phyloP scores from a whole-genome alignment of 1,284 basidiomycete genomes.

The Ceraceosorus guamensis region DNA sequence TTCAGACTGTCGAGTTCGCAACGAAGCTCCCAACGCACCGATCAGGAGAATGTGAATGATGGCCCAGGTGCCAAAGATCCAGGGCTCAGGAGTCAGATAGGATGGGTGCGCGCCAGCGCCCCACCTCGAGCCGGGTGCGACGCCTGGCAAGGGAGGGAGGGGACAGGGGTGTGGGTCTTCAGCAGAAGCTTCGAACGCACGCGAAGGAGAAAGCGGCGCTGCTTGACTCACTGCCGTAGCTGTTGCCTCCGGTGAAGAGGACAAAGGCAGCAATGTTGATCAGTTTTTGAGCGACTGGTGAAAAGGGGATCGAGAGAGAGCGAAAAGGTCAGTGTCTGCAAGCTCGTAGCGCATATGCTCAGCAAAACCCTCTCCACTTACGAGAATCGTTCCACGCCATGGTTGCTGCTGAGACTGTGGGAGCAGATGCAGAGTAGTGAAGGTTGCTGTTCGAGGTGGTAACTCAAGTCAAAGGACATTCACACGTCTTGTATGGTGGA shows the following conservation, averaged over 20 bases:
- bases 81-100: constrained; percentile 80
- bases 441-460: too few species aligned
- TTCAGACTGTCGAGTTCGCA: background rate
- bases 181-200: background rate
- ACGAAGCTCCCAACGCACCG: constrained; percentile 56
- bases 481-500: too few species aligned
- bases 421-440: too few species aligned
- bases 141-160: background rate
- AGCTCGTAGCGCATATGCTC: too few species aligned
- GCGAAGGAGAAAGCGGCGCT: too few species aligned
- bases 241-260: constrained; percentile 76
- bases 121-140: constrained; percentile 1
- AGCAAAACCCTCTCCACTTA: too few species aligned
- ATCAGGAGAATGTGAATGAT: constrained; percentile 78
- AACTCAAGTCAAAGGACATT: too few species aligned
- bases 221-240: constrained; percentile 68
- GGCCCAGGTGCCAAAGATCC: constrained; percentile 71
- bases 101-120: constrained; percentile 55
- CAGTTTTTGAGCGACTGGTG: constrained; percentile 52
- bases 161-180: background rate
- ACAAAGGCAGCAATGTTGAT: constrained; percentile 71
- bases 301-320: too few species aligned
- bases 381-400: too few species aligned
- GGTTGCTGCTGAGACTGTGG: too few species aligned
- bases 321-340: too few species aligned